phyloP scores from a whole-genome alignment of 2,329 filamentous ascomycete species.

The Colletotrichum coccodes region DNA sequence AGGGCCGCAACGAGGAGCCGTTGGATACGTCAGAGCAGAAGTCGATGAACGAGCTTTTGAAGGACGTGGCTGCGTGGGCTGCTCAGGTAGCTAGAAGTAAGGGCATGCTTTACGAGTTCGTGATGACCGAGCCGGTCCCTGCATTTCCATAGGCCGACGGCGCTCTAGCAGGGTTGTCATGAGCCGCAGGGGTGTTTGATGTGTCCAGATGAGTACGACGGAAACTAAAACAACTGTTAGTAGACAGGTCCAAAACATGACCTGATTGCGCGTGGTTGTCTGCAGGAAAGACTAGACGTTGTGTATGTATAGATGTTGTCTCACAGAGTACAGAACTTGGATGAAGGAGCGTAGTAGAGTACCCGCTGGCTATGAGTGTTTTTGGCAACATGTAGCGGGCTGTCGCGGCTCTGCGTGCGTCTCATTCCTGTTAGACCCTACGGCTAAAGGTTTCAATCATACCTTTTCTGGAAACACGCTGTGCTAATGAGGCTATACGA shows the following conservation, averaged over 20 bases:
- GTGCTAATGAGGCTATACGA: neutral
- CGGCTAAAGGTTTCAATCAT: neutral
- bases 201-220: neutral
- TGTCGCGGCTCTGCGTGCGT: neutral
- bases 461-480: no score
- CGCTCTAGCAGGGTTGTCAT: neutral
- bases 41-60: neutral
- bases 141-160: neutral
- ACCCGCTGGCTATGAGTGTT: neutral
- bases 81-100: neutral
- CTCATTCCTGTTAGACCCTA: neutral
- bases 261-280: neutral
- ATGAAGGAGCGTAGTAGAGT: neutral
- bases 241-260: neutral
- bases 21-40: neutral
- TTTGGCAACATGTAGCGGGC: neutral
- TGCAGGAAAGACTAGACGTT: neutral
- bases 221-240: neutral
- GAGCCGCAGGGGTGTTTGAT: no score
- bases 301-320: neutral
- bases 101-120: neutral
- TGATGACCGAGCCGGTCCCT: neutral
- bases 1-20: neutral
- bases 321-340: neutral
- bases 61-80: neutral